phyloP scores from a whole-genome alignment of 1,284 basidiomycete genomes.

The Tetrapyrgos nigripes region DNA sequence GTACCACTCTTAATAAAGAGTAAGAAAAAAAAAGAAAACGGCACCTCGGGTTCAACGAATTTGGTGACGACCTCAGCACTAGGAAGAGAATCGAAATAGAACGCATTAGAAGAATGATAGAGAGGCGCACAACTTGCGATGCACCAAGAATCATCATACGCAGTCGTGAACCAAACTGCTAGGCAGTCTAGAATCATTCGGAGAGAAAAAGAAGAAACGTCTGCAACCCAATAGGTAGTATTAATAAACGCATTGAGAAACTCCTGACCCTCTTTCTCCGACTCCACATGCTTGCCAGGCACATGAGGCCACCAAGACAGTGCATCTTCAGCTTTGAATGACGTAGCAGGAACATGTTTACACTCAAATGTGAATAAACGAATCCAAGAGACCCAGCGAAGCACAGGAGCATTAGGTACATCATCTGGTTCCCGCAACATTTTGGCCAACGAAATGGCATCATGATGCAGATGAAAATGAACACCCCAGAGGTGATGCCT shows the following conservation, averaged over 20 bases:
- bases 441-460: constrained; percentile 38
- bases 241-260: constrained; percentile 19
- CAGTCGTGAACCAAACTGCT: background rate
- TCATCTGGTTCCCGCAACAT: too few relatives aligned
- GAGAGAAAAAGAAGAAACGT: too few relatives aligned
- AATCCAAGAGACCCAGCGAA: constrained; percentile 39
- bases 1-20: too few relatives aligned
- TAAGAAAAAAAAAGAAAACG: background rate
- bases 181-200: constrained; percentile 13
- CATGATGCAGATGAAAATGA: constrained; percentile 38
- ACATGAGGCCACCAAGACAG: constrained; percentile 27
- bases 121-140: background rate
- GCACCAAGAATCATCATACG: background rate
- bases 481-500: constrained; percentile 36
- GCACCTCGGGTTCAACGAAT: background rate
- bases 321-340: constrained; percentile 33
- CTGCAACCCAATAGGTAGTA: constrained; percentile 14
- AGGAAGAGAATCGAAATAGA: background rate
- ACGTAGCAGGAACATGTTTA: constrained; percentile 34
- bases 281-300: constrained; percentile 19
- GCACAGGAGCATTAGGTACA: constrained; percentile 42
- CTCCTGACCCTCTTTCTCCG: constrained; percentile 23
- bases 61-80: background rate
- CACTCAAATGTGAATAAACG: constrained; percentile 38
- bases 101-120: background rate